Conservation (phyloP, 257 asterid genomes). For the Ballota nigra region DNA sequence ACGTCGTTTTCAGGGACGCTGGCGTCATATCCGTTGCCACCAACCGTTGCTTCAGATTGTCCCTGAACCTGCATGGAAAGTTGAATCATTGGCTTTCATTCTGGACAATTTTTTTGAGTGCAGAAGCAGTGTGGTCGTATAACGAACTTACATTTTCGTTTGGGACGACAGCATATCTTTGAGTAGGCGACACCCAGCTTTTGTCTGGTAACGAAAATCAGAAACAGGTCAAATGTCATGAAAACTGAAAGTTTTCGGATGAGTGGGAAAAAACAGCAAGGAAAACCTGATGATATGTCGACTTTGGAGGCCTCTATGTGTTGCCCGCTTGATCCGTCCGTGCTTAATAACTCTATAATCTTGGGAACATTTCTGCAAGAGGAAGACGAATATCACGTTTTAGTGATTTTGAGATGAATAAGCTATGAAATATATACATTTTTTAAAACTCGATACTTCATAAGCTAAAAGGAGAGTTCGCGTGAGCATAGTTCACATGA, state of each 20-base stretch:
- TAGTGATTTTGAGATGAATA: background rate
- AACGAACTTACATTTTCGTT: constrained; percentile 60
- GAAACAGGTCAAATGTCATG: background rate
- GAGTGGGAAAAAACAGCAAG: background rate
- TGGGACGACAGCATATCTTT: constrained; percentile 95
- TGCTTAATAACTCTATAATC: constrained; percentile 76
- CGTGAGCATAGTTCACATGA: background rate
- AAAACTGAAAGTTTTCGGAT: background rate
- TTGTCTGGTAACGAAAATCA: constrained; percentile 47
- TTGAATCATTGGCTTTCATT: background rate
- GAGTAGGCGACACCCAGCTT: constrained; percentile 76
- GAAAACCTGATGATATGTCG: constrained; percentile 61
- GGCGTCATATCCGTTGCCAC: constrained; percentile 49
- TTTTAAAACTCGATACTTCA: no score
- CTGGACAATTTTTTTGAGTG: background rate
- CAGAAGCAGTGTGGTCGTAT: background rate
- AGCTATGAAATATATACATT: background rate
- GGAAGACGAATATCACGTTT: background rate
- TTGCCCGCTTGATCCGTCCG: constrained; percentile 79
- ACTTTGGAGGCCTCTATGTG: constrained; percentile 70
- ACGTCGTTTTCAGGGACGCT: constrained; percentile 78
- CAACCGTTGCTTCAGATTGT: constrained; percentile 19
- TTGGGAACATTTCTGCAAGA: constrained; percentile 69
- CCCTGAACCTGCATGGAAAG: constrained; percentile 36
- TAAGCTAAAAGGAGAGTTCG: background rate